phyloP scores from a whole-genome alignment of 371 early-diverging fungal species.

The Blakeslea trispora region DNA sequence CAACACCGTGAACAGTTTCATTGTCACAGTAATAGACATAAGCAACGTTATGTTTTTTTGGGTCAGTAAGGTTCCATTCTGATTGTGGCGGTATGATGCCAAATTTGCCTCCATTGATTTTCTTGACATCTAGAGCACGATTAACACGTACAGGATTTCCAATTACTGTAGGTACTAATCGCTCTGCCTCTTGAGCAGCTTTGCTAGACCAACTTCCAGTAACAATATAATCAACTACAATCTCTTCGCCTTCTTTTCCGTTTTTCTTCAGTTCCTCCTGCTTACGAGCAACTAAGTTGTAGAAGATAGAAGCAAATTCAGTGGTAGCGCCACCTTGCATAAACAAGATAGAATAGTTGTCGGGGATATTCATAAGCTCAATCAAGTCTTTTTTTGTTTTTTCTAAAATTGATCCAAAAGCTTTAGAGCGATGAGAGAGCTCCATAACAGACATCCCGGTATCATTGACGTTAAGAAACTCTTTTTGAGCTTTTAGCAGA shows the following conservation, averaged over 20 bases:
- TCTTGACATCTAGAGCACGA: constrained; percentile 64
- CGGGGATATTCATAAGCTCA: constrained; percentile 77
- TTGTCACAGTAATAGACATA: constrained; percentile 96
- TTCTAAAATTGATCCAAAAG: constrained; percentile 76
- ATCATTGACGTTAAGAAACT: constrained; percentile 78
- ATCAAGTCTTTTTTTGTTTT: constrained; percentile 73
- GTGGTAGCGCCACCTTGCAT: constrained; percentile 96
- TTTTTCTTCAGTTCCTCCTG: constrained; percentile 49
- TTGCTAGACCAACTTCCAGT: constrained; percentile 93
- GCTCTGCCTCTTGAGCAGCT: constrained; percentile 85
- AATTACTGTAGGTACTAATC: constrained; percentile 58
- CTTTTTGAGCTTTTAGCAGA: constrained; percentile 77
- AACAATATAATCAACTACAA: constrained; percentile 85
- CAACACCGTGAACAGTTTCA: constrained; percentile 97
- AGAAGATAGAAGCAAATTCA: constrained; percentile 87
- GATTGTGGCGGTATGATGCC: constrained; percentile 56
- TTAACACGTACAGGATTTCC: constrained; percentile 56
- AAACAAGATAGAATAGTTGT: constrained; percentile 86
- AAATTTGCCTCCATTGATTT: constrained; percentile 51
- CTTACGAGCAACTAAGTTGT: constrained; percentile 81
- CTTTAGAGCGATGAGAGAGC: constrained; percentile 89
- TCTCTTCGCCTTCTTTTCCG: constrained; percentile 29
- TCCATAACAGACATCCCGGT: constrained; percentile 93
- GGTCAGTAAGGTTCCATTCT: constrained; percentile 74
- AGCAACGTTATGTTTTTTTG: constrained; percentile 61